Evolutionary conservation across 2,329 filamentous ascomycete genomes (phyloP).

Genomic region (Aspergillus sp.): DNA sequence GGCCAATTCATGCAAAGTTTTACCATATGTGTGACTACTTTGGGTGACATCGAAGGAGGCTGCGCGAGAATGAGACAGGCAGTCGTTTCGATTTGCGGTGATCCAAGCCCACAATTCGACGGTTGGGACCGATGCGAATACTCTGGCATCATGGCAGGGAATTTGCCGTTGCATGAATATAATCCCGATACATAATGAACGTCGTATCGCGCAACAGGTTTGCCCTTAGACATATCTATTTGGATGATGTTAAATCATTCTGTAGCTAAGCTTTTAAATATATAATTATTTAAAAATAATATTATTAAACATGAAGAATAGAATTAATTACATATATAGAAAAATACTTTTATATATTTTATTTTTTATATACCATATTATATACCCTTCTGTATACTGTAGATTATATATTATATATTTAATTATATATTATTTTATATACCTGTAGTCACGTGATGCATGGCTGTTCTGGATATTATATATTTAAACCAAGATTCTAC

Average conservation of each 20-base stretch:
- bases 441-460: too few relatives aligned
- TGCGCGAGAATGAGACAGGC: neutral
- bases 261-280: too few relatives aligned
- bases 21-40: constrained; percentile 4
- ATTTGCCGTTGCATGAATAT: constrained; percentile 1
- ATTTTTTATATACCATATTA: too few relatives aligned
- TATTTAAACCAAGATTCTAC: too few relatives aligned
- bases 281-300: too few relatives aligned
- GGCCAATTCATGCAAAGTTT: neutral
- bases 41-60: neutral
- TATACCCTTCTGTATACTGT: too few relatives aligned
- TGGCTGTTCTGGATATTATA: too few relatives aligned
- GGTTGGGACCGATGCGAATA: constrained; percentile 1
- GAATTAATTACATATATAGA: too few relatives aligned
- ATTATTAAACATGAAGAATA: too few relatives aligned
- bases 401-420: too few relatives aligned
- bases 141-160: neutral
- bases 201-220: constrained; percentile 1
- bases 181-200: neutral
- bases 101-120: neutral
- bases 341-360: too few relatives aligned
- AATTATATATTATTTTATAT: too few relatives aligned
- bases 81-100: constrained; percentile 3
- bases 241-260: neutral
- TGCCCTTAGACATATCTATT: neutral